A percentile compares a stretch with the other conserved stretches of the same genome.
phyloP scores from a whole-genome alignment of 169 alveolate species.

The Cystoisospora suis region DNA sequence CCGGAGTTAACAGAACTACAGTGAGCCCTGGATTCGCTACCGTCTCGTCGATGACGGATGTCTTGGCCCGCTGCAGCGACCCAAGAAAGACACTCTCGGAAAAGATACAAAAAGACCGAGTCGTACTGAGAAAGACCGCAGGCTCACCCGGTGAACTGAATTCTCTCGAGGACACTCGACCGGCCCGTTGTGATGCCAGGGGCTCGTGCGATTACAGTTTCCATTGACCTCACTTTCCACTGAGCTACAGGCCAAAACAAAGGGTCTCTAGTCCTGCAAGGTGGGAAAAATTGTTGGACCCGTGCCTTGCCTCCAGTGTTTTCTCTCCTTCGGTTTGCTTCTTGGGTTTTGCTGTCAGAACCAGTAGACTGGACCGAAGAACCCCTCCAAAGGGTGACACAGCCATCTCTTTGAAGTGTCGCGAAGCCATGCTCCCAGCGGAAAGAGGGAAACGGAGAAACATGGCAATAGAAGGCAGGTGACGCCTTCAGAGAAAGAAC shows the following conservation, averaged over 20 bases:
- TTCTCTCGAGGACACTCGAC: neutral
- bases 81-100: neutral
- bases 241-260: neutral
- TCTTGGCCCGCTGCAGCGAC: neutral
- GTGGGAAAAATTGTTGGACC: no score
- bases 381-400: constrained; percentile 22
- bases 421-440: neutral
- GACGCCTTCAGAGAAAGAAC: neutral
- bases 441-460: neutral
- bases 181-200: neutral
- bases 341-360: no score
- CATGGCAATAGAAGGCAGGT: neutral
- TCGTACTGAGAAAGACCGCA: neutral
- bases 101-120: neutral
- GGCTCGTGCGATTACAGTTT: neutral
- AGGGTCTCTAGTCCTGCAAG: neutral
- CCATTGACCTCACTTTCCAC: neutral
- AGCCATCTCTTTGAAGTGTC: neutral
- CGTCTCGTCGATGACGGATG: neutral
- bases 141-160: neutral
- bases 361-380: no score
- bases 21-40: neutral
- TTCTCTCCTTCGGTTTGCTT: no score
- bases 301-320: no score
- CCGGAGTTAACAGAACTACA: neutral